Percentiles rank a stretch among this genome's conserved stretches.
Evolutionary conservation across 192 early-diverging fungal species (phyloP).

Genomic region (Allomyces macrogynus): DNA sequence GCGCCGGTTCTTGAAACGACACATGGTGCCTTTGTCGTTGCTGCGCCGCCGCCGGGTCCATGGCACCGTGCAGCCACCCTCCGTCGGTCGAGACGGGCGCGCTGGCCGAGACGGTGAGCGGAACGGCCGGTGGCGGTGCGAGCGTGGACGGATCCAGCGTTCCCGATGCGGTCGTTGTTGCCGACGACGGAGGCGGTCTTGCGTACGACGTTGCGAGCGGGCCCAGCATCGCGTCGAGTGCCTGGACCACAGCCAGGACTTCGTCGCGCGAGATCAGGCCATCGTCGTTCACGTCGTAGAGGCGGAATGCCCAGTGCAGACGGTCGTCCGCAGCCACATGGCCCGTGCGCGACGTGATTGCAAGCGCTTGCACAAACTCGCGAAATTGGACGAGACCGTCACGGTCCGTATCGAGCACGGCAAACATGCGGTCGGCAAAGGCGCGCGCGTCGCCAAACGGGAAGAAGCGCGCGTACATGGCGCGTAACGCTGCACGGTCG

Average conservation of each 20-base stretch:
- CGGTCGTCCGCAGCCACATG: constrained; percentile 14
- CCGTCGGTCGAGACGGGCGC: no score
- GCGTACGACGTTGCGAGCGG: not conserved
- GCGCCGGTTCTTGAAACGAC: no score
- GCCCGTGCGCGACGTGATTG: constrained; percentile 60
- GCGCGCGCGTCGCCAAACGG: constrained; percentile 84
- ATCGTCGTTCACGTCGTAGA: constrained; percentile 84
- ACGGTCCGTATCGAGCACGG: constrained; percentile 77
- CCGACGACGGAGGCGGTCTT: not conserved
- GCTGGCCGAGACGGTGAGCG: not conserved
- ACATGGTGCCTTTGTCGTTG: no score
- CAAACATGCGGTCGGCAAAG: constrained; percentile 81
- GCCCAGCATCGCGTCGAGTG: not conserved
- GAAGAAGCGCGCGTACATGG: constrained; percentile 90
- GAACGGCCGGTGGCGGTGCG: not conserved
- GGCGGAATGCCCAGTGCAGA: constrained; percentile 45
- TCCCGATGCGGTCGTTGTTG: not conserved
- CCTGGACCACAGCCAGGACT: constrained; percentile 19
- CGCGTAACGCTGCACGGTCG: constrained; percentile 65
- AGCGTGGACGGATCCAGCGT: not conserved
- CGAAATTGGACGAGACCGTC: constrained; percentile 78
- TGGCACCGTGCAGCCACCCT: no score
- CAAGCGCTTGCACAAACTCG: constrained; percentile 75
- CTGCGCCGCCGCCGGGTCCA: no score
- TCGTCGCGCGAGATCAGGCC: constrained; percentile 68